A percentile compares a stretch with the other conserved stretches of the same genome.
phyloP scores from a whole-genome alignment of 2,329 filamentous ascomycete genomes.

The Pseudocercospora eumusae region DNA sequence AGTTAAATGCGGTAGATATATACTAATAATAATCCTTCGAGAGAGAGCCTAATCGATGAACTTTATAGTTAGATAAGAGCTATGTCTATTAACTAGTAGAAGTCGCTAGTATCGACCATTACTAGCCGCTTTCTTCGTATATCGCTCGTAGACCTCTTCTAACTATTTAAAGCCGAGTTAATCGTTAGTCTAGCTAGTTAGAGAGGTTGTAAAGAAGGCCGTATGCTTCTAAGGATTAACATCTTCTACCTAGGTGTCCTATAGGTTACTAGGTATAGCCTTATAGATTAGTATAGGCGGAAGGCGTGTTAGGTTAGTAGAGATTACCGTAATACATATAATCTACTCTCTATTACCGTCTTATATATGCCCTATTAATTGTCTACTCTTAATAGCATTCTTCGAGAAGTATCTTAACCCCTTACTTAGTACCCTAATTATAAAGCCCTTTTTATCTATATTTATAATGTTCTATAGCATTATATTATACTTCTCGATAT shows the following conservation, averaged over 20 bases:
- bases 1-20: not conserved
- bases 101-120: not conserved
- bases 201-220: no score
- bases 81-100: not conserved
- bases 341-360: conserved; percentile 2
- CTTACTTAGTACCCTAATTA: not conserved
- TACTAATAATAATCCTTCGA: not conserved
- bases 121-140: not conserved
- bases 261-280: not conserved
- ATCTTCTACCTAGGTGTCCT: not conserved
- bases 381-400: not conserved
- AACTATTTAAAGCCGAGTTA: not conserved
- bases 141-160: no score
- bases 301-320: not conserved
- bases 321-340: not conserved
- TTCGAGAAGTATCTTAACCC: not conserved
- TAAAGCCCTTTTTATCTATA: conserved; percentile 7
- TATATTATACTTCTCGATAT: not conserved
- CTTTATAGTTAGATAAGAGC: not conserved
- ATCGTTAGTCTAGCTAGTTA: no score
- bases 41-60: not conserved
- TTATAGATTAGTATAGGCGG: conserved; percentile 2
- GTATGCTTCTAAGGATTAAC: not conserved
- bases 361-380: not conserved
- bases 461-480: not conserved